A percentile compares a stretch with the other conserved stretches of the same genome.
Evolutionary conservation across 805 yeast species (phyloP).

Genomic region (Pichia exigua): DNA sequence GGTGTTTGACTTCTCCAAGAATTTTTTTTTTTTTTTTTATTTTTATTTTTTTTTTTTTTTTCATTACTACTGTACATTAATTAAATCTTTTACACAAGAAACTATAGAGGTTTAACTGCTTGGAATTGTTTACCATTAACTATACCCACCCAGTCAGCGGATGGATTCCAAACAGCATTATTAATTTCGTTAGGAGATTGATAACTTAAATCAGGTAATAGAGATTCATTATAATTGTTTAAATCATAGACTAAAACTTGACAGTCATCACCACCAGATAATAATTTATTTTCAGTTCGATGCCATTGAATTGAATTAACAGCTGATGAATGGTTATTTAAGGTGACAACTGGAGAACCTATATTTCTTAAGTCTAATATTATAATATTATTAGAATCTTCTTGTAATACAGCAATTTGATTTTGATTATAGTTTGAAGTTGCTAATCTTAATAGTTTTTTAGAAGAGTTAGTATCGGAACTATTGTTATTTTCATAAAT

Average conservation of each 20-base stretch:
- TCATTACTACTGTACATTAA: too few relatives aligned
- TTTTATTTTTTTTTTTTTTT: too few relatives aligned
- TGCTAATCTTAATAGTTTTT: constrained; percentile 65
- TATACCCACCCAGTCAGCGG: constrained; percentile 78
- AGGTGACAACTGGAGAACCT: constrained; percentile 64
- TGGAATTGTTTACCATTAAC: constrained; percentile 64
- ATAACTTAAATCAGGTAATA: not conserved
- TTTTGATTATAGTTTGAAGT: constrained; percentile 77
- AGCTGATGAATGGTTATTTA: constrained; percentile 60
- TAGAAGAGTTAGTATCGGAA: constrained; percentile 7
- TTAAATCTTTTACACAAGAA: too few relatives aligned
- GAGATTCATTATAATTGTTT: constrained; percentile 15
- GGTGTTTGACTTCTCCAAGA: too few relatives aligned
- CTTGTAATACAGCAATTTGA: constrained; percentile 75
- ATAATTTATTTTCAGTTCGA: constrained; percentile 56
- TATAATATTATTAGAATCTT: constrained; percentile 54
- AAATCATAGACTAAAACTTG: constrained; percentile 68
- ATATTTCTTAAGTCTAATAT: constrained; percentile 84
- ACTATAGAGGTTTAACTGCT: not conserved
- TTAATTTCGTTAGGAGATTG: constrained; percentile 60
- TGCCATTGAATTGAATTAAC: constrained; percentile 81
- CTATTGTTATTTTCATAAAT: constrained; percentile 65
- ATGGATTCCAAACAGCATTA: constrained; percentile 62
- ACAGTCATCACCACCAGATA: constrained; percentile 66
- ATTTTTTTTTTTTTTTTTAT: too few relatives aligned